Conservation (phyloP, 495 filamentous ascomycete species). For the Aspergillus heteromorphus region DNA sequence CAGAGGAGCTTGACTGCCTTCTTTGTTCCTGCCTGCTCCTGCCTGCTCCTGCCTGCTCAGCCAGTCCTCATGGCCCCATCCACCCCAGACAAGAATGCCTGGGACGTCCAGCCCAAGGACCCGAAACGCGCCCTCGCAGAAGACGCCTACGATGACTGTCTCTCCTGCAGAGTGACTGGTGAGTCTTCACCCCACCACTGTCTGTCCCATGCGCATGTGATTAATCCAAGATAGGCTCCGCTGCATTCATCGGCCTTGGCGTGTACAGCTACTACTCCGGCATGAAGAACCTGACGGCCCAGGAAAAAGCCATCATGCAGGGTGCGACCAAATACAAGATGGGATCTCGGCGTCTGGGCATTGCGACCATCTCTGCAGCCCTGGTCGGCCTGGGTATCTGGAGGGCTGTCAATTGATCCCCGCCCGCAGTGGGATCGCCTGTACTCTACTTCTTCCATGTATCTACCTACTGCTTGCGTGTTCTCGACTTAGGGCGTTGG, state of each 20-base stretch:
- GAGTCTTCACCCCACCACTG: conserved; percentile 10
- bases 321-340: conserved; percentile 74
- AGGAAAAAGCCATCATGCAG: conserved; percentile 62
- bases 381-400: conserved; percentile 66
- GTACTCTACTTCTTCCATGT: too few species aligned
- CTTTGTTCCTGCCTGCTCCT: neutral
- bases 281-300: conserved; percentile 64
- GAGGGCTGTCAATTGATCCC: conserved; percentile 49
- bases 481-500: conserved; percentile 8
- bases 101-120: conserved; percentile 29
- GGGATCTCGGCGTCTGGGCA: conserved; percentile 61
- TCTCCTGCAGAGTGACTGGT: conserved; percentile 66
- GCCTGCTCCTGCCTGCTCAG: neutral
- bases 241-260: conserved; percentile 84
- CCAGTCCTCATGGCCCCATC: conserved; percentile 5
- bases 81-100: conserved; percentile 4
- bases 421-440: conserved; percentile 16
- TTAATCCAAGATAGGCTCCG: conserved; percentile 51
- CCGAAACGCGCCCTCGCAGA: conserved; percentile 51
- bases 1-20: too few species aligned
- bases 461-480: too few species aligned
- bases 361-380: conserved; percentile 63
- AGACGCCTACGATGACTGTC: conserved; percentile 64
- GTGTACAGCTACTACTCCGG: conserved; percentile 83
- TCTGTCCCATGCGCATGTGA: neutral